Conservation (phyloP, 2,329 filamentous ascomycete species). For the Fusarium haematococcum region DNA sequence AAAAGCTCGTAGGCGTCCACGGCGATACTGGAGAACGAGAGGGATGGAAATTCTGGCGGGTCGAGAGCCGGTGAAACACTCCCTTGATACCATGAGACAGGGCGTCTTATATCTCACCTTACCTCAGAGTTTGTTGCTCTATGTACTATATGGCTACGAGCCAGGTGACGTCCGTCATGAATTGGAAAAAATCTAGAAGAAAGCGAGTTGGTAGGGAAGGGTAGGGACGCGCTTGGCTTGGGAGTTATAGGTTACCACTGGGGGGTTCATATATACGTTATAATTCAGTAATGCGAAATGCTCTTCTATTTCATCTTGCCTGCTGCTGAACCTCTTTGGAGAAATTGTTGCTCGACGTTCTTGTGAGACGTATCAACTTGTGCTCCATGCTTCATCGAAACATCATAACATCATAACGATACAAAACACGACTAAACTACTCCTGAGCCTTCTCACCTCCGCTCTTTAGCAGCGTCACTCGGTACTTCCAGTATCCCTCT, state of each 20-base stretch:
- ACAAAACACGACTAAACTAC: conserved; percentile 1
- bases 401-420: neutral
- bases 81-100: neutral
- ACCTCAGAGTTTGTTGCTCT: conserved; percentile 12
- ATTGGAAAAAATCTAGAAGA: conserved; percentile 23
- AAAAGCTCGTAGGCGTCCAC: conserved; percentile 85
- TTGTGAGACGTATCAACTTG: neutral
- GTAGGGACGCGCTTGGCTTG: conserved; percentile 35
- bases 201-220: conserved; percentile 24
- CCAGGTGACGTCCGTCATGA: conserved; percentile 41
- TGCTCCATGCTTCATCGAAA: neutral
- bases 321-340: neutral
- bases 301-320: conserved; percentile 21
- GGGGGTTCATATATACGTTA: conserved; percentile 40
- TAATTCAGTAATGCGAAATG: conserved; percentile 44
- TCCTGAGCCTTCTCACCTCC: conserved; percentile 7
- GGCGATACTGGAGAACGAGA: conserved; percentile 76
- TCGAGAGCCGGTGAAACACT: conserved; percentile 58
- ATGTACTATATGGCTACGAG: conserved; percentile 38
- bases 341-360: too few relatives aligned
- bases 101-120: conserved; percentile 3
- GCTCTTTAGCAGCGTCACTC: conserved; percentile 45
- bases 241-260: conserved; percentile 24
- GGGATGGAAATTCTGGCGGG: conserved; percentile 89
- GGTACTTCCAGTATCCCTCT: conserved; percentile 89